Conservation (phyloP, 139 green algal species). For the Chloropicon primus region DNA sequence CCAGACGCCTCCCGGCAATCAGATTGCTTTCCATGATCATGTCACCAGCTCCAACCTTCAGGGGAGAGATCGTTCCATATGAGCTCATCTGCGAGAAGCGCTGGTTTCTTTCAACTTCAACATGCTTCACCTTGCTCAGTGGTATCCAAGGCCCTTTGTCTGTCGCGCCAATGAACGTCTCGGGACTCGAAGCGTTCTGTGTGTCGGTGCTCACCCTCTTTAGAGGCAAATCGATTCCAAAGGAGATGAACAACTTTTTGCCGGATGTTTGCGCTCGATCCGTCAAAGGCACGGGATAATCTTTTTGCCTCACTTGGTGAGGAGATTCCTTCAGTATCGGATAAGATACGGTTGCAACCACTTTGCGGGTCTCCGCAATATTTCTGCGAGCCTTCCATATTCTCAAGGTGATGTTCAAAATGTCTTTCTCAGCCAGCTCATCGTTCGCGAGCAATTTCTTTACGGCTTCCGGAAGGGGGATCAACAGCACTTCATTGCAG, state of each 20-base stretch:
- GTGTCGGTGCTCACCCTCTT: not conserved
- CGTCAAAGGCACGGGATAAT: not conserved
- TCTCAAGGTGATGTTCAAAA: not conserved
- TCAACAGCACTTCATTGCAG: not conserved
- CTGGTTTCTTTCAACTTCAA: not conserved
- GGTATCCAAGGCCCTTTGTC: not conserved
- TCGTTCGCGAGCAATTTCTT: not conserved
- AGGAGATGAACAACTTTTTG: not conserved
- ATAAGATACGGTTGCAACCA: not conserved
- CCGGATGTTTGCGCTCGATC: not conserved
- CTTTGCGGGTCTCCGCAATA: not conserved
- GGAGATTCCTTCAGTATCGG: not conserved
- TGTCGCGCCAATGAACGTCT: not conserved
- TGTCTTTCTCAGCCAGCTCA: not conserved
- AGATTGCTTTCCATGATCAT: not conserved
- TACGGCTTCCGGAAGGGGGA: not conserved
- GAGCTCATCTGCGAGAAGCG: not conserved
- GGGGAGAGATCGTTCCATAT: not conserved
- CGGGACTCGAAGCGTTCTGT: not conserved
- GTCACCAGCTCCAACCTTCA: not conserved
- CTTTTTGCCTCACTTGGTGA: not conserved
- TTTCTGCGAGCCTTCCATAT: not conserved
- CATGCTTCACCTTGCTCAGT: not conserved
- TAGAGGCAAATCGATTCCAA: not conserved
- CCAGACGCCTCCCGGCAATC: not conserved